These are phyloP conservation scores for Cylindrodendrum hubeiense DNA, from an alignment of 2,329 filamentous ascomycete genomes.

Conservation along the genomic window DNA sequence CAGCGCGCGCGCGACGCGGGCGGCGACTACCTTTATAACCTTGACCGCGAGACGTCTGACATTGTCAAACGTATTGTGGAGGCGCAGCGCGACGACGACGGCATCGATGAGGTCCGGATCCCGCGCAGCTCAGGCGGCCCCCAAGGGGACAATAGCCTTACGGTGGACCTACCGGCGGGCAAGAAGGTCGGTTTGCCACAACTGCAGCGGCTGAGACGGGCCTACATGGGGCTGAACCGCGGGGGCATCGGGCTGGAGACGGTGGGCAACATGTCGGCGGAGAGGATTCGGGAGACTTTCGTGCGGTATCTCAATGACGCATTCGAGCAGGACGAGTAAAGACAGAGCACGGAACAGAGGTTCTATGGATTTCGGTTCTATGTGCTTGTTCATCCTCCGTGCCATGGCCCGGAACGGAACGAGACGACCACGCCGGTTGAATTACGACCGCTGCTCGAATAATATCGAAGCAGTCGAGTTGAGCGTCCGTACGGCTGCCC, in stretches of 20 bases:
- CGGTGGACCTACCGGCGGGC: conserved; percentile 72
- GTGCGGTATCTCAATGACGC: conserved; percentile 75
- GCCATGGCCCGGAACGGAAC: background rate
- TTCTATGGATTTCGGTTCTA: too few relatives aligned
- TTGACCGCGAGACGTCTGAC: conserved; percentile 84
- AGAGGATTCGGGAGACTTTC: conserved; percentile 72
- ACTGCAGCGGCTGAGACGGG: conserved; percentile 80
- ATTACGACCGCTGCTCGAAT: background rate
- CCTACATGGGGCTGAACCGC: conserved; percentile 82
- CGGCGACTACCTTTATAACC: conserved; percentile 82
- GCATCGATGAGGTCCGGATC: conserved; percentile 69
- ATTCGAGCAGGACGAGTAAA: conserved; percentile 69
- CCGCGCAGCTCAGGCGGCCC: conserved; percentile 49
- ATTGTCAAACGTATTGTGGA: conserved; percentile 78
- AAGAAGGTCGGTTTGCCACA: conserved; percentile 78
- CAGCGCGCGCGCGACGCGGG: conserved; percentile 71
- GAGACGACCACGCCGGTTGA: background rate
- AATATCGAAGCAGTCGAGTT: background rate
- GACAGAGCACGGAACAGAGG: background rate
- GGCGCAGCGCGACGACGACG: conserved; percentile 75
- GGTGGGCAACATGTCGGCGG: conserved; percentile 65
- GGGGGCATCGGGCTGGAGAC: conserved; percentile 72
- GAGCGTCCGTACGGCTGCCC: background rate
- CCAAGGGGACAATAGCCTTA: conserved; percentile 59
- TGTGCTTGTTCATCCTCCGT: background rate